Evolutionary conservation across 345 rosid species (phyloP).

Genomic region (Populus deltoides): DNA sequence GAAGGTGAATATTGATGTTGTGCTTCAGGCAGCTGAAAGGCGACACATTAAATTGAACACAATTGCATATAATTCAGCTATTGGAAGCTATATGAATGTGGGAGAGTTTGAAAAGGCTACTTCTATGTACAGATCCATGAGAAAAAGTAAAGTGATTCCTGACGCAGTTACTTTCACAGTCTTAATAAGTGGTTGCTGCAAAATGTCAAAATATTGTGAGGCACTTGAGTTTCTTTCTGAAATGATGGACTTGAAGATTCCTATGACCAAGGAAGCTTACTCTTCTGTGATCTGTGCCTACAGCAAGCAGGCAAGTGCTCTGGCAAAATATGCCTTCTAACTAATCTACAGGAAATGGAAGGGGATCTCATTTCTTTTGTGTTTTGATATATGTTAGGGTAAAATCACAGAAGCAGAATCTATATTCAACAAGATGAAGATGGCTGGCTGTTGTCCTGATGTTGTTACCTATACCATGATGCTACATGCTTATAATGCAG

Average conservation of each 20-base stretch:
- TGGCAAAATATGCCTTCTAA: constrained; percentile 9
- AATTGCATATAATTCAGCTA: constrained; percentile 81
- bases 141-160: constrained; percentile 52
- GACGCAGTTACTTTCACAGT: constrained; percentile 80
- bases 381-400: constrained; percentile 42
- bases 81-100: constrained; percentile 78
- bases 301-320: constrained; percentile 70
- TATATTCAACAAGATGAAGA: constrained; percentile 68
- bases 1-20: constrained; percentile 70
- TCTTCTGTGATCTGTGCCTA: constrained; percentile 66
- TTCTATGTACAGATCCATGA: constrained; percentile 67
- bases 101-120: constrained; percentile 74
- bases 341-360: not conserved
- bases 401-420: constrained; percentile 73
- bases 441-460: constrained; percentile 66
- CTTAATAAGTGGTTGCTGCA: constrained; percentile 71
- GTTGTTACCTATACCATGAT: constrained; percentile 73
- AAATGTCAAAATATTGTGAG: constrained; percentile 64
- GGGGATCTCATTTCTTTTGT: constrained; percentile 3
- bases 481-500: constrained; percentile 69
- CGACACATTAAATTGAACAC: constrained; percentile 76
- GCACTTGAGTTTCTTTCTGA: constrained; percentile 69
- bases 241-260: constrained; percentile 55
- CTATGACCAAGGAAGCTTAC: constrained; percentile 75
- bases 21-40: constrained; percentile 74